A percentile compares a stretch with the other conserved stretches of the same genome.
phyloP scores from a whole-genome alignment of 2,329 filamentous ascomycete species.

The Cladobotryum mycophilum region DNA sequence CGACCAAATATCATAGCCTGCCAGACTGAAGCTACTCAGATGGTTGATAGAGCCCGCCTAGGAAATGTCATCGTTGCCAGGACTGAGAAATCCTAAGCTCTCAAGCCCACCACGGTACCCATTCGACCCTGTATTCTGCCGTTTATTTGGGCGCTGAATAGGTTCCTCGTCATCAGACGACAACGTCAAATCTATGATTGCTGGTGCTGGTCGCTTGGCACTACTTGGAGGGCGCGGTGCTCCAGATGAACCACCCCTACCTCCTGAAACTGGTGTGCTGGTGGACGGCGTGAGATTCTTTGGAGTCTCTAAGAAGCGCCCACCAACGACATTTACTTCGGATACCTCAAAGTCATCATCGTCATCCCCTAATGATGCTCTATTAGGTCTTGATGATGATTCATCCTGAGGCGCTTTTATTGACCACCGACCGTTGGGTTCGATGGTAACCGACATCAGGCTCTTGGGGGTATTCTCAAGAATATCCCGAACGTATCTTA shows the following conservation, averaged over 20 bases:
- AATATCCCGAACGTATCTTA: constrained; percentile 81
- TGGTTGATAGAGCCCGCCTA: constrained; percentile 2
- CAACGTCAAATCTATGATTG: constrained; percentile 55
- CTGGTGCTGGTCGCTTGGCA: constrained; percentile 43
- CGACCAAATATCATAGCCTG: background rate
- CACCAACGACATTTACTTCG: constrained; percentile 32
- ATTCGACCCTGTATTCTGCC: constrained; percentile 31
- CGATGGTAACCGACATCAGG: constrained; percentile 81
- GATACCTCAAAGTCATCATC: constrained; percentile 46
- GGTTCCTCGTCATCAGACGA: constrained; percentile 49
- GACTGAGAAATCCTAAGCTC: constrained; percentile 7
- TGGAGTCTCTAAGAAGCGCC: constrained; percentile 32
- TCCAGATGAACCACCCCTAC: constrained; percentile 28
- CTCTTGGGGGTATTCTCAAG: constrained; percentile 63
- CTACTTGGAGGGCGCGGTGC: constrained; percentile 33
- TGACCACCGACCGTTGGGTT: constrained; percentile 77
- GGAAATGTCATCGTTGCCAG: constrained; percentile 2
- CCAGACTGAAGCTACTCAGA: background rate
- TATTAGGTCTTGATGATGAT: constrained; percentile 21
- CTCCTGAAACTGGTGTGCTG: constrained; percentile 33
- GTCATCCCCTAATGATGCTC: constrained; percentile 23
- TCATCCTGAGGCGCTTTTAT: constrained; percentile 31
- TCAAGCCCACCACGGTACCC: constrained; percentile 14
- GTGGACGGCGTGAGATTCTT: constrained; percentile 29
- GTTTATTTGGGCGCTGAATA: constrained; percentile 40